Percentiles rank a stretch among this genome's conserved stretches.
Evolutionary conservation across 306 rosid species (phyloP).

Genomic region (Cicer chorassanicum): DNA sequence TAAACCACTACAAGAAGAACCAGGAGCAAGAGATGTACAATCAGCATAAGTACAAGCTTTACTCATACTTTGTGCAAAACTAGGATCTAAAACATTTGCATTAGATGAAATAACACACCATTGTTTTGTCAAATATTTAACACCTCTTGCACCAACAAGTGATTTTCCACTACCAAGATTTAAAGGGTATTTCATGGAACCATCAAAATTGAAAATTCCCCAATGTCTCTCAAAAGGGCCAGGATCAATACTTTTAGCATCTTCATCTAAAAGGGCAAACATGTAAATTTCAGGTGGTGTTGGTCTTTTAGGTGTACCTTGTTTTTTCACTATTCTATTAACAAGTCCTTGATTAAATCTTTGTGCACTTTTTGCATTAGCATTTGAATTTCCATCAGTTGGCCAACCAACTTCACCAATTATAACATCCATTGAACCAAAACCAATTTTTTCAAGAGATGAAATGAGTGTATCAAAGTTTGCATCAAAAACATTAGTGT

Average conservation of each 20-base stretch:
- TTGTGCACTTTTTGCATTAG: conserved; percentile 60
- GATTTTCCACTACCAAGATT: conserved; percentile 57
- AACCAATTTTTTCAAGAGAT: conserved; percentile 85
- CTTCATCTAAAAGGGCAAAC: conserved; percentile 81
- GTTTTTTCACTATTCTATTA: conserved; percentile 50
- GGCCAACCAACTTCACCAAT: conserved; percentile 99
- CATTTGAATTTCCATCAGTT: conserved; percentile 75
- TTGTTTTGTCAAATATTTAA: conserved; percentile 61
- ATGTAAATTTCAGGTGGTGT: conserved; percentile 71
- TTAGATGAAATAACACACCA: conserved; percentile 86
- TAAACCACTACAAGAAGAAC: conserved; percentile 69
- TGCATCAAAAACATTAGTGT: conserved; percentile 90
- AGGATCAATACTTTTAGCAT: conserved; percentile 74
- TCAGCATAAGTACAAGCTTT: conserved; percentile 85
- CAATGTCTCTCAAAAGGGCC: conserved; percentile 95
- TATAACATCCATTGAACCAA: conserved; percentile 70
- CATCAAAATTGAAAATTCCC: conserved; percentile 88
- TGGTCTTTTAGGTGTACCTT: conserved; percentile 78
- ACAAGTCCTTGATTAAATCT: conserved; percentile 89
- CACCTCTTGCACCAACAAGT: conserved; percentile 77
- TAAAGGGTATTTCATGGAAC: conserved; percentile 68
- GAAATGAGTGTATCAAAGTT: conserved; percentile 87
- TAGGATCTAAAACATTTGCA: conserved; percentile 63
- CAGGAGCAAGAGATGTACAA: conserved; percentile 78
- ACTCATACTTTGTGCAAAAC: conserved; percentile 51